Evolutionary conservation across 192 early-diverging fungal species (phyloP).

Genomic region (Coemansia sp.): DNA sequence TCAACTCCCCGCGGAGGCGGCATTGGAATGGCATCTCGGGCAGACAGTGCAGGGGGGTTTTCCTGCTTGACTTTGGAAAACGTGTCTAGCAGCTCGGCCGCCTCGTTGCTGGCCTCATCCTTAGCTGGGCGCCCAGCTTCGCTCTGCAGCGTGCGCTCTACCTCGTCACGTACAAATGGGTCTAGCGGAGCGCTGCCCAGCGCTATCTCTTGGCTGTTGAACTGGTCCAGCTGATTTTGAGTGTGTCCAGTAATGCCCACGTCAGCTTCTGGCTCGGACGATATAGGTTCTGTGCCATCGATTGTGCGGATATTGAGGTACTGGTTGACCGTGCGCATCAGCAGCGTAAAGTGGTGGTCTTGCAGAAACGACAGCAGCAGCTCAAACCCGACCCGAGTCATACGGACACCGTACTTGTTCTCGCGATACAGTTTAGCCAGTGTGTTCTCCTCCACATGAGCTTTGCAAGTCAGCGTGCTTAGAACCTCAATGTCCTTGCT

Average conservation of each 20-base stretch:
- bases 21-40: conserved; percentile 40
- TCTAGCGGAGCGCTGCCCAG: conserved; percentile 76
- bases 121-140: conserved; percentile 53
- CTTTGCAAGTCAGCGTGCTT: conserved; percentile 63
- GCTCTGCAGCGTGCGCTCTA: conserved; percentile 74
- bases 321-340: conserved; percentile 91
- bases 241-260: conserved; percentile 73
- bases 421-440: conserved; percentile 73
- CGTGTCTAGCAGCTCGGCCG: conserved; percentile 53
- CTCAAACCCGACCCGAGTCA: conserved; percentile 85
- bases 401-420: conserved; percentile 81
- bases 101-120: conserved; percentile 21
- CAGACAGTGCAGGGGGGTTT: conserved; percentile 57
- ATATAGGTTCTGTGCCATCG: conserved; percentile 32
- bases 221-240: conserved; percentile 68
- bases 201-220: conserved; percentile 76
- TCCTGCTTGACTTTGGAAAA: conserved; percentile 66
- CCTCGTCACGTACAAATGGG: conserved; percentile 69
- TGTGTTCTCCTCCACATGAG: conserved; percentile 78
- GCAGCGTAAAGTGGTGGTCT: conserved; percentile 83
- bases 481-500: conserved; percentile 68
- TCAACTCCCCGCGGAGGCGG: conserved; percentile 66
- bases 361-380: conserved; percentile 88
- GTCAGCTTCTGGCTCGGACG: conserved; percentile 54
- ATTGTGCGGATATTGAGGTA: conserved; percentile 72